Evolutionary conservation across 345 rosid species (phyloP).

Genomic region (Populus ilicifolia): DNA sequence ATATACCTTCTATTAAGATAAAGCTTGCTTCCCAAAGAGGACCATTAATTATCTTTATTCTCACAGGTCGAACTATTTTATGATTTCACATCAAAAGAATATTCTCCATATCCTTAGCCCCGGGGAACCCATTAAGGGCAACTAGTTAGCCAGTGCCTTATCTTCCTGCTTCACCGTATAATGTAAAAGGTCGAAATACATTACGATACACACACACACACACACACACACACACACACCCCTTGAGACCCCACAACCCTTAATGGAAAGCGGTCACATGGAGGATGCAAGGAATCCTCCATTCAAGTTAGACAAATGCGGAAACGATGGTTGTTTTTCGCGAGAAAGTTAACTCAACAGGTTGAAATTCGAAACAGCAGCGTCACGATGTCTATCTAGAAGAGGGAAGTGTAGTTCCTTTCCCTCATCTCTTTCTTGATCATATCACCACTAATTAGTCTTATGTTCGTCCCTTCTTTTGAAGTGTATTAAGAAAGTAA

Average conservation of each 20-base stretch:
- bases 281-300: too few relatives aligned
- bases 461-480: background rate
- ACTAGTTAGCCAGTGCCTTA: background rate
- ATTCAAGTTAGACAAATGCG: too few relatives aligned
- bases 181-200: background rate
- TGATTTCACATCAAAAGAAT: conserved; percentile 25
- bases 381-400: conserved; percentile 20
- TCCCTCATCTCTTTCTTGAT: background rate
- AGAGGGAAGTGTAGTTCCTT: conserved; percentile 18
- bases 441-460: background rate
- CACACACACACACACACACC: too few relatives aligned
- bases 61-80: background rate
- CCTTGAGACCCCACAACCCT: too few relatives aligned
- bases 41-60: background rate
- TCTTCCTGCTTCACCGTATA: background rate
- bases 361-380: conserved; percentile 4
- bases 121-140: conserved; percentile 29
- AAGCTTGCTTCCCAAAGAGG: background rate
- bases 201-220: background rate
- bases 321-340: conserved; percentile 8
- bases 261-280: too few relatives aligned
- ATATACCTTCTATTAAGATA: background rate
- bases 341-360: background rate
- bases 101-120: conserved; percentile 18
- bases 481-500: background rate